phyloP scores from a whole-genome alignment of 805 yeast genomes.

The Nakazawaea ambrosiae region DNA sequence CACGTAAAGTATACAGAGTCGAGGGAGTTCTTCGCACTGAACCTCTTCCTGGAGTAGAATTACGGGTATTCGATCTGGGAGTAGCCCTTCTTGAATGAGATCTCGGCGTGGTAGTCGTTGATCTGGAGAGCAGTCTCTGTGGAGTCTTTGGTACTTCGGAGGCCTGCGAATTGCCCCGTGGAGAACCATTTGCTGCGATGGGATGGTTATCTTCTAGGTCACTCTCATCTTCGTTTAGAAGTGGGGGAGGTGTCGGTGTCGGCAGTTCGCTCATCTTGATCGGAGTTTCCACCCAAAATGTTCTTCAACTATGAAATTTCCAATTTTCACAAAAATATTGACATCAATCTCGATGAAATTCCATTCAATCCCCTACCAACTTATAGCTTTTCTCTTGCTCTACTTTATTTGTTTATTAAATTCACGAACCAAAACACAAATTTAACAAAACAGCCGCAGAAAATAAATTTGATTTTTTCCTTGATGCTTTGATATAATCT shows the following conservation, averaged over 20 bases:
- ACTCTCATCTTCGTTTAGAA: constrained; percentile 1
- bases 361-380: too few relatives aligned
- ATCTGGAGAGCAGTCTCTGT: constrained; percentile 3
- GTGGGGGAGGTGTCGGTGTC: constrained; percentile 7
- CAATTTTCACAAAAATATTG: too few relatives aligned
- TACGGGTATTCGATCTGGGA: constrained; percentile 14
- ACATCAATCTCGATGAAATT: too few relatives aligned
- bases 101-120: constrained; percentile 8
- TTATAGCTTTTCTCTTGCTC: too few relatives aligned
- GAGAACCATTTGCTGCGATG: neutral
- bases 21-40: constrained; percentile 21
- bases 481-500: too few relatives aligned
- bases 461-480: too few relatives aligned
- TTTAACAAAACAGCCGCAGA: too few relatives aligned
- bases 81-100: constrained; percentile 4
- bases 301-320: too few relatives aligned
- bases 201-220: neutral
- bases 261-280: neutral
- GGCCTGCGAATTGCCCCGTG: constrained; percentile 1
- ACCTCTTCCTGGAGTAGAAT: constrained; percentile 10
- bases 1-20: constrained; percentile 24
- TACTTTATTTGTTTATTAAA: neutral
- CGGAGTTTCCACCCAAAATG: too few relatives aligned
- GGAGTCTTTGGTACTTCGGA: constrained; percentile 10
- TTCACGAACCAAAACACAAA: too few relatives aligned